Evolutionary conservation across 2,329 filamentous ascomycete genomes (phyloP), one percentile per base, ranked within the genome.

Genomic region (Calycina herbarum): DNA sequence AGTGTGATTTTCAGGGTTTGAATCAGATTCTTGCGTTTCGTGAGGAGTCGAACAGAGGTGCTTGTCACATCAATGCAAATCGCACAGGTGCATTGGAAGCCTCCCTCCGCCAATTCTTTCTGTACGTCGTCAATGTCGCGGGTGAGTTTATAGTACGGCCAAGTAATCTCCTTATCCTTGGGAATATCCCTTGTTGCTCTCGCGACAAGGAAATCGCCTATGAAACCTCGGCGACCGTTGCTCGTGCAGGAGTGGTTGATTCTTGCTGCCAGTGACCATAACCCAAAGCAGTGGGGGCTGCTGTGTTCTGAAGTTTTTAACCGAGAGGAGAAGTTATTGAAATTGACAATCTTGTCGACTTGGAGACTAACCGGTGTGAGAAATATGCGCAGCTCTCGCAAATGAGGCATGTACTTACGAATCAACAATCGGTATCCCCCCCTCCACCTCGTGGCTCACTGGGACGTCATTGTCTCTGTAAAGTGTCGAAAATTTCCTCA

Each of bases 171-270:
- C 35, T 11, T 38, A 38, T 38, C 10, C 35, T 38, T 38, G 13
- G 66, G 63, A 40, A 68, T 63, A 54, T 71, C 65, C 27, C 61
- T n/a, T 24, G 62, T 59, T 7, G 68, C 64, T 7, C 69, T 63
- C 3, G 68, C 48, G 40, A 70, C 38, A 59, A 64, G 64, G n/a
- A 71, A 63, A 45, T 70, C 68, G 17, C 66, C 65, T 8, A 70
- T 62, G 62, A 70, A 70, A 54, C 63, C 66, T n/a, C 68, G 62
- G 0, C 24, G 57, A 35, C 64, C 67, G 40, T 72, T 73, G 35
- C 65, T 62, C 3, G 64, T 54, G 54, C 71, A 72, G 17, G 66
- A 66, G 33, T 73, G 70, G 33, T 71, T 72, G 54, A 73, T 69
- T 17, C 61, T n/a, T n/a, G 42, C 15, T 2, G 2, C 42, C 6